Percentiles rank a stretch among this genome's conserved stretches.
Conservation (phyloP, 169 alveolate species). For the Plasmodium sp. region DNA sequence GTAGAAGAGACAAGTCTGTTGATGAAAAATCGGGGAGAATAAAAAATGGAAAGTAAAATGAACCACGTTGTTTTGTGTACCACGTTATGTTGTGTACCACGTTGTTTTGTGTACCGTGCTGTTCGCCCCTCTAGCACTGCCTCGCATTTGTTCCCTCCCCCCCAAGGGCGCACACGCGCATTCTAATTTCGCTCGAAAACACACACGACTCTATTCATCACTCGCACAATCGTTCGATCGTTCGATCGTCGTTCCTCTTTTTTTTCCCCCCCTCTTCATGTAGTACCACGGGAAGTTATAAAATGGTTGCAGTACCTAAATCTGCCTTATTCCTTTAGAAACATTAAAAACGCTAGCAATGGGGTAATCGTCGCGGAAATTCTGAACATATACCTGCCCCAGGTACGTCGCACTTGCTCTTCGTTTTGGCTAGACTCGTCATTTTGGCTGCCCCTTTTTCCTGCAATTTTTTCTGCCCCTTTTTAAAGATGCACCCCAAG, state of each 20-base stretch:
- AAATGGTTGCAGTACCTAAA: slow-evolving; percentile 66
- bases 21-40: not conserved
- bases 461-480: not conserved
- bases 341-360: slow-evolving; percentile 70
- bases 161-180: not conserved
- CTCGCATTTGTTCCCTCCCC: not conserved
- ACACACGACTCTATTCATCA: not conserved
- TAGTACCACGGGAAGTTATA: slow-evolving; percentile 70
- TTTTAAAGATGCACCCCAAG: not conserved
- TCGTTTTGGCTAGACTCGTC: not conserved
- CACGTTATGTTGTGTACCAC: too few species aligned
- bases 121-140: not conserved
- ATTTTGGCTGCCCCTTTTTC: not conserved
- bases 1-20: not conserved
- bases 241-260: not conserved
- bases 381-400: slow-evolving; percentile 56
- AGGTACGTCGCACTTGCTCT: slow-evolving; percentile 14
- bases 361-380: slow-evolving; percentile 63
- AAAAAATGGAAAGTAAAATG: slow-evolving; percentile 8
- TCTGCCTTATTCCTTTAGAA: slow-evolving; percentile 56
- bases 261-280: not conserved
- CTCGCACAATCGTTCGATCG: not conserved
- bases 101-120: not conserved
- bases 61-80: not conserved
- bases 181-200: not conserved